Conservation (phyloP, 2,329 filamentous ascomycete species). For the Chrysosporium keratinophilum region DNA sequence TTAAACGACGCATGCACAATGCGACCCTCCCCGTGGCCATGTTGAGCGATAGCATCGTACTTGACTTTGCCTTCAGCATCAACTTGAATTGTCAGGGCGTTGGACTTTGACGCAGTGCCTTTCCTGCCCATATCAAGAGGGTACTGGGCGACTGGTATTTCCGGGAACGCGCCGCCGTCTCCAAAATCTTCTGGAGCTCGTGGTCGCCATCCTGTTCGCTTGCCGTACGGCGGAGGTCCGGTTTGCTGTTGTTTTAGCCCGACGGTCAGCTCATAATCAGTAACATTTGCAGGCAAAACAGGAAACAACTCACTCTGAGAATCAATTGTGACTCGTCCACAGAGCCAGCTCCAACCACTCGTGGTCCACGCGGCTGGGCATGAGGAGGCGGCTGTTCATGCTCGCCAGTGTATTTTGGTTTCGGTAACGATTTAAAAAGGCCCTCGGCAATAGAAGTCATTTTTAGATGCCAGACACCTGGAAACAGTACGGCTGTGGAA, state of each 20-base stretch:
- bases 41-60: constrained; percentile 86
- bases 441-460: constrained; percentile 52
- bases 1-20: constrained; percentile 95
- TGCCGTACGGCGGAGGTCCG: constrained; percentile 79
- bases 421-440: constrained; percentile 69
- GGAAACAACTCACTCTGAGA: constrained; percentile 49
- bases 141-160: constrained; percentile 88
- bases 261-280: background rate
- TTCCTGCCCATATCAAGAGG: constrained; percentile 91
- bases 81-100: constrained; percentile 85
- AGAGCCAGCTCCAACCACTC: constrained; percentile 68
- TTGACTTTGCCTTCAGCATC: constrained; percentile 87
- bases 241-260: constrained; percentile 44
- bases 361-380: constrained; percentile 65
- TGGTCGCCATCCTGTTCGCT: constrained; percentile 82
- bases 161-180: constrained; percentile 91
- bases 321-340: constrained; percentile 80
- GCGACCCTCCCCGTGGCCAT: constrained; percentile 72
- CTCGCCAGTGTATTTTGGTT: constrained; percentile 82
- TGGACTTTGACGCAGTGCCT: constrained; percentile 55
- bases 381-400: constrained; percentile 68
- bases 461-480: background rate
- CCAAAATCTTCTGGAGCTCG: constrained; percentile 83
- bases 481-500: too few relatives aligned
- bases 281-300: too few relatives aligned